Percentiles rank a stretch among this genome's conserved stretches.
phyloP scores from a whole-genome alignment of 75 land plant species.

The Selaginella tamariscina region DNA sequence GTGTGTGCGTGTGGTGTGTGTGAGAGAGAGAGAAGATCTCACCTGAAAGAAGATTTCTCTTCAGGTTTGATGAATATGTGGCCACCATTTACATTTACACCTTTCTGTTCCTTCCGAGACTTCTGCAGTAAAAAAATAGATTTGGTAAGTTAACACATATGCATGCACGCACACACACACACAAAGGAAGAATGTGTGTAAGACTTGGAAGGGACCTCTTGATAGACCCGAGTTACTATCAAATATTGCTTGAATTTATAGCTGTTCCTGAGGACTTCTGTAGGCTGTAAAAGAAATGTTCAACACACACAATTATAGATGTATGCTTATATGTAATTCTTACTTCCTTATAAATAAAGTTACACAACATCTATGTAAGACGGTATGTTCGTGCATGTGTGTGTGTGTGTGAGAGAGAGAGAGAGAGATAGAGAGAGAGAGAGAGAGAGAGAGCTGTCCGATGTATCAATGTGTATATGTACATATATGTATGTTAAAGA shows the following conservation, averaged over 20 bases:
- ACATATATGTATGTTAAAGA: background rate
- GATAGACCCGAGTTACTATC: conserved; percentile 45
- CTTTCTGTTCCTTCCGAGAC: conserved; percentile 15
- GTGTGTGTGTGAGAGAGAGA: conserved; percentile 10
- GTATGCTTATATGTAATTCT: background rate
- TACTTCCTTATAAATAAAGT: background rate
- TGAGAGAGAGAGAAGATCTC: conserved; percentile 4
- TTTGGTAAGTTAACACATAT: too few relatives aligned
- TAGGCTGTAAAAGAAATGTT: conserved; percentile 38
- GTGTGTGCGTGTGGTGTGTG: too few relatives aligned
- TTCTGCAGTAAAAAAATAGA: background rate
- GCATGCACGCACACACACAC: background rate
- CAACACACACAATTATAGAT: background rate
- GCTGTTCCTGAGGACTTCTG: conserved; percentile 44
- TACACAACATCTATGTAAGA: background rate
- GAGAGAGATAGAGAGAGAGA: too few relatives aligned
- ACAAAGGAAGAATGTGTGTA: background rate
- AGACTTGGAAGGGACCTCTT: conserved; percentile 17
- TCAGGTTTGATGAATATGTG: conserved; percentile 64
- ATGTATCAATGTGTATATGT: background rate
- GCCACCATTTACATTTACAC: conserved; percentile 17
- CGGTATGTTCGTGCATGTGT: conserved; percentile 5
- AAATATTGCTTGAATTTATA: conserved; percentile 63
- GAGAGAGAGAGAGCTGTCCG: background rate
- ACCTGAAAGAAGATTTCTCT: conserved; percentile 88